Percentiles rank a stretch among this genome's conserved stretches.
Conservation (phyloP, 352 stramenopile genomes). For the Pythium monospermum region DNA sequence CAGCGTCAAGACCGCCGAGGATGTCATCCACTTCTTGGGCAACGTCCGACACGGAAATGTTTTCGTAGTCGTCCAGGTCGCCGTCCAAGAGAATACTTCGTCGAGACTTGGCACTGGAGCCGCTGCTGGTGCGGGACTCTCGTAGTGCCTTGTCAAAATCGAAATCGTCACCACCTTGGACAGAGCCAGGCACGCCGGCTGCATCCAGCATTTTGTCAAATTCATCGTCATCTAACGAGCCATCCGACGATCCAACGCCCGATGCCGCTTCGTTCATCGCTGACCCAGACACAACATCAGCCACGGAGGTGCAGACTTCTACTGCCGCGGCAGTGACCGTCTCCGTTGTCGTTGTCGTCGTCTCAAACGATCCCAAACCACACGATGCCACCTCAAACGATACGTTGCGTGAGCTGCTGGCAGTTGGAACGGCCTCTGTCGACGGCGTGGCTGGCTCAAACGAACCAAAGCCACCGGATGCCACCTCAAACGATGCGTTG, state of each 20-base stretch:
- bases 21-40: conserved; percentile 21
- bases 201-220: conserved; percentile 22
- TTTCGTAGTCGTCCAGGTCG: conserved; percentile 22
- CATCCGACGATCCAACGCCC: neutral
- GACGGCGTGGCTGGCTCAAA: too few relatives aligned
- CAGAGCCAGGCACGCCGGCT: neutral
- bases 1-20: conserved; percentile 3
- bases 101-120: conserved; percentile 11
- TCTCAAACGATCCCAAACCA: conserved; percentile 8
- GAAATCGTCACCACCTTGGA: conserved; percentile 10
- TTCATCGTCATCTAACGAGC: conserved; percentile 13
- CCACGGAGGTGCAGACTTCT: neutral
- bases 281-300: neutral
- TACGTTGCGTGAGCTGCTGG: neutral
- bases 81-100: conserved; percentile 12
- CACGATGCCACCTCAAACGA: conserved; percentile 8
- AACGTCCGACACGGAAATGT: conserved; percentile 21
- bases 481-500: conserved; percentile 11
- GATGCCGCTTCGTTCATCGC: neutral
- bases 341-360: neutral
- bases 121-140: conserved; percentile 12
- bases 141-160: conserved; percentile 18
- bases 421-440: too few relatives aligned
- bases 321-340: neutral
- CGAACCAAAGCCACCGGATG: too few relatives aligned